Base-by-base conservation (phyloP, 1,284 basidiomycete species). In the Apiotrichum mycotoxinovorans region DNA sequence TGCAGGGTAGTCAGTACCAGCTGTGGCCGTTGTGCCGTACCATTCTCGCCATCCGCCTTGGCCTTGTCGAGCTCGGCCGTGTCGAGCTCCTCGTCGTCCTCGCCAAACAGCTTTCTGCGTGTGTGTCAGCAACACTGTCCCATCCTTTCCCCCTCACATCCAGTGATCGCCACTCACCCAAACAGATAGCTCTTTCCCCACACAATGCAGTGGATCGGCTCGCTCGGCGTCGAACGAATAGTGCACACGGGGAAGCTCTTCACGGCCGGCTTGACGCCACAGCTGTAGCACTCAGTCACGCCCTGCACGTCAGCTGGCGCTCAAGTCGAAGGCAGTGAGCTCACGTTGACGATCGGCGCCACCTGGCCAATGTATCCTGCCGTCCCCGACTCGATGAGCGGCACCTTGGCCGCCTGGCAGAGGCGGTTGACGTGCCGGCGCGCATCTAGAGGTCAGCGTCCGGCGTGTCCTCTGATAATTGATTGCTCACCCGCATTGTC, bases 161-260 rank as follows among this genome's bases (percentile, higher is more conserved):
- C 66, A 3, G 25, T 20, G 4, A 9, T 25, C 34, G 37, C 9
- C 17, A 26, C 46, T 14, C 33, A 92, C 92, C 87, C 86, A 65
- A 98, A 85, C n/a, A 98, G 85, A 79, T 98, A 98, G 66, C 86
- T 94, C 76, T 98, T 99, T 33, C 91, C 93, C 96, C 96, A 99
- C 0, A 98, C 95, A 56, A 98, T 98, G 72, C 94, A 98, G 72
- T 99, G 96, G 49, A 98, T 96, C 0, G 96, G 93, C 62, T 95
- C 92, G 54, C 89, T 93, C 0, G 96, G 96, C 0, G 96, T 98
- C 2, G 92, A 93, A 46, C 96, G 87, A 67, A 99, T 98, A 0
- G 96, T 99, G 78, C 96, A 99, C 2, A 98, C 94, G 0, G 96
- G 95, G 72, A 91, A 98, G 0, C 90, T 89, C 74, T 95, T 98